phyloP scores from a whole-genome alignment of 768 basidiomycete genomes.

The Paxillus ammoniavirescens region DNA sequence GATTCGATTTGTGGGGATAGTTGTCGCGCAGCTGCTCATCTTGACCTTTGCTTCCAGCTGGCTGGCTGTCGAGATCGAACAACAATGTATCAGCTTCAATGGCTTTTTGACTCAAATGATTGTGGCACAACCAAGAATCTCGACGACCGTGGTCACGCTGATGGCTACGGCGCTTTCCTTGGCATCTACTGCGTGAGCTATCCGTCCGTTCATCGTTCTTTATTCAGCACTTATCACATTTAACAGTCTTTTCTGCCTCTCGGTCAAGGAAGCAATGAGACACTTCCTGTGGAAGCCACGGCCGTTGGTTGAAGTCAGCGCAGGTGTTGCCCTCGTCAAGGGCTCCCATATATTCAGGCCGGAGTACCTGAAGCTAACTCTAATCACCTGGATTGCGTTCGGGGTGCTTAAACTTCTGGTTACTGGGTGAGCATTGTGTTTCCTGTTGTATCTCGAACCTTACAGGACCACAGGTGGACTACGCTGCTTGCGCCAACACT shows the following conservation, averaged over 20 bases:
- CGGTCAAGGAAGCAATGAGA: conserved; percentile 15
- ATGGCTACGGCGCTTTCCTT: conserved; percentile 4
- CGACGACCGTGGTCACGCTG: conserved; percentile 2
- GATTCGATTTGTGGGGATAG: background rate
- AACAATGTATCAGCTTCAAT: background rate
- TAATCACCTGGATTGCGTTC: conserved; percentile 4
- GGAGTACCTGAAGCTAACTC: background rate
- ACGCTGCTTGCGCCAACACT: conserved; percentile 8
- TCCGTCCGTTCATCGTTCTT: no score
- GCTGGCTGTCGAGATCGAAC: background rate
- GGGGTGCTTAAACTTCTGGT: conserved; percentile 10
- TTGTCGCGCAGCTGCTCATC: background rate
- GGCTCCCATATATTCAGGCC: background rate
- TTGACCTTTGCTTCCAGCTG: background rate
- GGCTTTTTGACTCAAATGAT: background rate
- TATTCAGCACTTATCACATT: background rate
- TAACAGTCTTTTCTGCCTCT: background rate
- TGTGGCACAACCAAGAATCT: background rate
- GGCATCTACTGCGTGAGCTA: background rate
- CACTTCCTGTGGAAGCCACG: conserved; percentile 12
- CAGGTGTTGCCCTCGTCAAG: conserved; percentile 8
- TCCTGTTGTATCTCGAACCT: background rate
- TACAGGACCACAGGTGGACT: conserved; percentile 8
- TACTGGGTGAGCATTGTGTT: conserved; percentile 8
- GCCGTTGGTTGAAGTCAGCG: conserved; percentile 9